Evolutionary conservation across 179 eudicot genomes (phyloP).

Genomic region (Camellia oleifera): DNA sequence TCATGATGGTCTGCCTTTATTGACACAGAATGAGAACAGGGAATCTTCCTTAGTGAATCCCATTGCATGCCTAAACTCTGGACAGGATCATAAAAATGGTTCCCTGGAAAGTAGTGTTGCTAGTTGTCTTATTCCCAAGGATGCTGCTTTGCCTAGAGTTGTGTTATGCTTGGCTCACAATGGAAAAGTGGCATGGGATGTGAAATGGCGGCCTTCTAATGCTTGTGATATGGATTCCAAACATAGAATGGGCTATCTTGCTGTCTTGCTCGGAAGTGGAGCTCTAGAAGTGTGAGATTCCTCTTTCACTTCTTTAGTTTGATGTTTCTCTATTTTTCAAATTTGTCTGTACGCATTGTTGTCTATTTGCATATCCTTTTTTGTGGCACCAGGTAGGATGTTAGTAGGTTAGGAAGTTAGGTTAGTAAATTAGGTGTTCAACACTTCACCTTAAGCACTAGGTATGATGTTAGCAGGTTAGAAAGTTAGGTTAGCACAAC

Average conservation of each 20-base stretch:
- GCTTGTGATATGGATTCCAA: conserved; percentile 33
- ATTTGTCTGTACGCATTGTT: not conserved
- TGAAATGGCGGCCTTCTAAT: conserved; percentile 74
- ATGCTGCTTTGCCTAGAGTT: conserved; percentile 65
- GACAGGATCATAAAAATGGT: conserved; percentile 19
- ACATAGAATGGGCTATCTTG: conserved; percentile 88
- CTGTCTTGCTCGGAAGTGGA: conserved; percentile 89
- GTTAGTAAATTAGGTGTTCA: too few relatives aligned
- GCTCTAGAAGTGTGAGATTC: conserved; percentile 88
- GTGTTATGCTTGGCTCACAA: conserved; percentile 86
- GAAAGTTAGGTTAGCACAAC: too few relatives aligned
- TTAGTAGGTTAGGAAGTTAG: too few relatives aligned
- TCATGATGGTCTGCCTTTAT: conserved; percentile 17
- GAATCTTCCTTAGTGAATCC: conserved; percentile 26
- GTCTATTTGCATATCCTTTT: not conserved
- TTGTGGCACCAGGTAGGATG: too few relatives aligned
- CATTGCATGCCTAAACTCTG: conserved; percentile 15
- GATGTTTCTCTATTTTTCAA: not conserved
- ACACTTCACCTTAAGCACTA: too few relatives aligned
- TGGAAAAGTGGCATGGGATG: conserved; percentile 98
- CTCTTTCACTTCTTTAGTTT: not conserved
- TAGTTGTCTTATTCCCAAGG: conserved; percentile 33
- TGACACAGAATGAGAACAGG: conserved; percentile 20
- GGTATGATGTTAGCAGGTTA: too few relatives aligned
- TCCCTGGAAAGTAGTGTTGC: conserved; percentile 23